These are phyloP conservation scores for Crithidia expoeki DNA, from an alignment of 208 protist species.

Conservation along the genomic window DNA sequence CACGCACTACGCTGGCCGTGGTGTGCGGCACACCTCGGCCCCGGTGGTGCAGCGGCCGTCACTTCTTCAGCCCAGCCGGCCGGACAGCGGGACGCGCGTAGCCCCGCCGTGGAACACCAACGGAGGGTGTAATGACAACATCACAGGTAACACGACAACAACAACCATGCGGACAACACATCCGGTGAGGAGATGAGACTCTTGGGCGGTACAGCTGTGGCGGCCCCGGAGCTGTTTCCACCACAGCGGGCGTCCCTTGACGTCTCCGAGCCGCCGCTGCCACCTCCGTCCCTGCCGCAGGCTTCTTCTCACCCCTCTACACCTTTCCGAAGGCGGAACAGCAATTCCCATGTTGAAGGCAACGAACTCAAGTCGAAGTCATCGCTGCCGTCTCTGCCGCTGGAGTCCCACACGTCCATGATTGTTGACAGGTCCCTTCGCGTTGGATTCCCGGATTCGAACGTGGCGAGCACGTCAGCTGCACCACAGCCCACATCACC, in stretches of 20 bases:
- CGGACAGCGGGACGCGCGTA: not conserved
- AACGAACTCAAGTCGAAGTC: not conserved
- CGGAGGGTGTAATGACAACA: not conserved
- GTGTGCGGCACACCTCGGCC: conserved; percentile 19
- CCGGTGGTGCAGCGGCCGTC: conserved; percentile 11
- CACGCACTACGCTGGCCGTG: not conserved
- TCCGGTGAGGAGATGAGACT: not conserved
- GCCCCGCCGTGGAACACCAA: not conserved
- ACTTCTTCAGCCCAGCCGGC: conserved; percentile 7
- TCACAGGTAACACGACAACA: not conserved
- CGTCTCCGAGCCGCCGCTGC: not conserved
- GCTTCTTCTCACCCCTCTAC: not conserved
- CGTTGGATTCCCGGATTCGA: not conserved
- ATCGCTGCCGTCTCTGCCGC: not conserved
- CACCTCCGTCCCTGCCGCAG: not conserved
- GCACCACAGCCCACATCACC: not conserved
- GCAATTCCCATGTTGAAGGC: not conserved
- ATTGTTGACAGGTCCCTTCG: not conserved
- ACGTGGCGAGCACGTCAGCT: not conserved
- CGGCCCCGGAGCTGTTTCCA: not conserved
- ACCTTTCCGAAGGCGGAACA: not conserved
- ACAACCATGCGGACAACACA: not conserved
- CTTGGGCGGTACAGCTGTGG: not conserved
- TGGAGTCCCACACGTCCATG: not conserved
- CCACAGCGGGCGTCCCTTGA: not conserved